These are phyloP conservation scores for Silybum marianum DNA, from an alignment of 129 eudicot genomes.

Conservation along the genomic window DNA sequence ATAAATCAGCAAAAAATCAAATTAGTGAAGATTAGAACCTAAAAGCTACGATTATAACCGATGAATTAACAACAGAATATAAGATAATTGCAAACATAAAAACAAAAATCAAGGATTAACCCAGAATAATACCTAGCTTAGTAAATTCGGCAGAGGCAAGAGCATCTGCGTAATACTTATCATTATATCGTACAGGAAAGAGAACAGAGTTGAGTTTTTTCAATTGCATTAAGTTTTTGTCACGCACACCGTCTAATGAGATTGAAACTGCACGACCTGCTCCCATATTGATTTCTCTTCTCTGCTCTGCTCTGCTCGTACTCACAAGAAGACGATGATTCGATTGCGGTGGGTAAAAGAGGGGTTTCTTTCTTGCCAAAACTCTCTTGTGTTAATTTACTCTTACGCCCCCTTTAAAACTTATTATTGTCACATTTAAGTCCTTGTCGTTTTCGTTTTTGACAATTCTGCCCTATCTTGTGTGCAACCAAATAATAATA, in stretches of 20 bases:
- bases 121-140: conserved; percentile 59
- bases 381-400: background rate
- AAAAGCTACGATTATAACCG: conserved; percentile 1
- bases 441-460: background rate
- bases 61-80: background rate
- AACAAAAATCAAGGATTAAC: background rate
- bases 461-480: background rate
- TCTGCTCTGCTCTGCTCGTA: background rate
- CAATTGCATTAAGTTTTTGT: conserved; percentile 95
- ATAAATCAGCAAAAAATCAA: background rate
- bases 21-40: background rate
- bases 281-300: conserved; percentile 47
- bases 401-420: background rate
- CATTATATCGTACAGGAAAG: conserved; percentile 94
- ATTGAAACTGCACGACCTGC: conserved; percentile 68
- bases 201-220: conserved; percentile 93
- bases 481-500: too few species aligned
- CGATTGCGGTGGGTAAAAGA: conserved; percentile 17
- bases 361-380: conserved; percentile 10
- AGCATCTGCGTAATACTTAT: conserved; percentile 86
- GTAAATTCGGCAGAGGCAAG: conserved; percentile 92
- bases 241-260: conserved; percentile 82
- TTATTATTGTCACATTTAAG: background rate
- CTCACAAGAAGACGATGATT: conserved; percentile 23
- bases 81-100: background rate